Percentiles rank a stretch among this genome's conserved stretches.
Evolutionary conservation across 371 early-diverging fungal species (phyloP).

Genomic region (Syncephalastrum monosporum): DNA sequence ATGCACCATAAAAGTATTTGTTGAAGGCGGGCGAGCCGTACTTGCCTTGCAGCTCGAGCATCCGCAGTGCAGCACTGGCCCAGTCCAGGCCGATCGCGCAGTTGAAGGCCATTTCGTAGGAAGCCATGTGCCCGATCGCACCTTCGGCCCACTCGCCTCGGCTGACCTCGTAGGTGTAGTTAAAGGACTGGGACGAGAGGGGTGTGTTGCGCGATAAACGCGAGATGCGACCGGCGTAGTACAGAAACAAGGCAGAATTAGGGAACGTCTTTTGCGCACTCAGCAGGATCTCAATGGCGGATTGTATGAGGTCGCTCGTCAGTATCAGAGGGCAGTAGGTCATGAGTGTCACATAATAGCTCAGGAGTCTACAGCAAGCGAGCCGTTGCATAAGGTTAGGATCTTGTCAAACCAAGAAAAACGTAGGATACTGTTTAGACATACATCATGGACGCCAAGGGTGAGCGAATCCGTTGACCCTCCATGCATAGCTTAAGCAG

Average conservation of each 20-base stretch:
- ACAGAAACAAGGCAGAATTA: slow-evolving; percentile 57
- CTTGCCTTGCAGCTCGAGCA: slow-evolving; percentile 28
- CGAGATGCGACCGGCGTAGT: slow-evolving; percentile 54
- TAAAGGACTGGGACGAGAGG: slow-evolving; percentile 39
- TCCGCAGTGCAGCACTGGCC: slow-evolving; percentile 37
- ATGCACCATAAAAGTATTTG: slow-evolving; percentile 50
- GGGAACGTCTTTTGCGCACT: slow-evolving; percentile 51
- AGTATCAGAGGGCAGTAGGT: slow-evolving; percentile 27
- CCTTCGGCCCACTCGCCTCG: slow-evolving; percentile 42
- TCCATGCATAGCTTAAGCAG: slow-evolving; percentile 53
- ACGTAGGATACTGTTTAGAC: background rate
- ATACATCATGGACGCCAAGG: slow-evolving; percentile 59
- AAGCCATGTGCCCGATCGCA: slow-evolving; percentile 32
- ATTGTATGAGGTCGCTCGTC: slow-evolving; percentile 20
- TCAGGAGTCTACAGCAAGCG: slow-evolving; percentile 16
- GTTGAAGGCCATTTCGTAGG: slow-evolving; percentile 57
- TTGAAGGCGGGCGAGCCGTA: slow-evolving; percentile 53
- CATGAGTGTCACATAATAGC: slow-evolving; percentile 26
- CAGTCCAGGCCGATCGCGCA: slow-evolving; percentile 50
- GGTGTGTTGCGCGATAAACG: slow-evolving; percentile 35
- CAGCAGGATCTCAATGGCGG: slow-evolving; percentile 49
- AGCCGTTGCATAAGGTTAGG: background rate
- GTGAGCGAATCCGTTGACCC: slow-evolving; percentile 56
- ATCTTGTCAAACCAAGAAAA: background rate
- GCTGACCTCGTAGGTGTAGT: slow-evolving; percentile 37